Evolutionary conservation across 306 rosid species (phyloP).

Genomic region (Cyclanthera cordifolia): DNA sequence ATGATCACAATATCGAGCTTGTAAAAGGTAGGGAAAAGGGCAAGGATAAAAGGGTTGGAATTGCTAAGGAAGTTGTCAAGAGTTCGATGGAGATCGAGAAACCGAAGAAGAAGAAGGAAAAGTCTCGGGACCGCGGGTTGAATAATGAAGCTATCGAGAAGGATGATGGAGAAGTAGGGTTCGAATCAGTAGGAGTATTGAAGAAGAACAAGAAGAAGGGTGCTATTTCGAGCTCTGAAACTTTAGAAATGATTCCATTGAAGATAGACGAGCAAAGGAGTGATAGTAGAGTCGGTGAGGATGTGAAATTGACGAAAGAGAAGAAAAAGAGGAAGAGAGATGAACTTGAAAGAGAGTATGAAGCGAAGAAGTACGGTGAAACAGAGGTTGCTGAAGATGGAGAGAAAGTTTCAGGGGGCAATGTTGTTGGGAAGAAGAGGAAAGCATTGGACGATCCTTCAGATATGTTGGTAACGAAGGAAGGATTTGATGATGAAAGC

Average conservation of each 20-base stretch:
- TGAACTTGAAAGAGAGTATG: constrained; percentile 75
- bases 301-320: constrained; percentile 7
- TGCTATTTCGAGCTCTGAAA: constrained; percentile 4
- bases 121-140: constrained; percentile 7
- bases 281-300: background rate
- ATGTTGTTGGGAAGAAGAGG: constrained; percentile 62
- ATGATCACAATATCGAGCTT: constrained; percentile 12
- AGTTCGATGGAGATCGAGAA: too few relatives aligned
- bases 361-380: constrained; percentile 52
- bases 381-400: constrained; percentile 22
- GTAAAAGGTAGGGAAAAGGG: constrained; percentile 29
- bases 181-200: background rate
- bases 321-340: constrained; percentile 75
- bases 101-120: constrained; percentile 25
- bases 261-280: constrained; percentile 5
- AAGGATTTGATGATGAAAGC: constrained; percentile 74
- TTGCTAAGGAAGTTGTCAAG: too few relatives aligned
- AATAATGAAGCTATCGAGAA: background rate
- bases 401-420: constrained; percentile 19
- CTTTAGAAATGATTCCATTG: background rate
- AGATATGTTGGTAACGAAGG: constrained; percentile 58
- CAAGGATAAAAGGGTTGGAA: constrained; percentile 18
- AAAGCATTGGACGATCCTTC: constrained; percentile 56
- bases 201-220: constrained; percentile 1
- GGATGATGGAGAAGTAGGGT: too few relatives aligned